phyloP scores from a whole-genome alignment of 306 rosid species.

The Adenanthera pavonina region DNA sequence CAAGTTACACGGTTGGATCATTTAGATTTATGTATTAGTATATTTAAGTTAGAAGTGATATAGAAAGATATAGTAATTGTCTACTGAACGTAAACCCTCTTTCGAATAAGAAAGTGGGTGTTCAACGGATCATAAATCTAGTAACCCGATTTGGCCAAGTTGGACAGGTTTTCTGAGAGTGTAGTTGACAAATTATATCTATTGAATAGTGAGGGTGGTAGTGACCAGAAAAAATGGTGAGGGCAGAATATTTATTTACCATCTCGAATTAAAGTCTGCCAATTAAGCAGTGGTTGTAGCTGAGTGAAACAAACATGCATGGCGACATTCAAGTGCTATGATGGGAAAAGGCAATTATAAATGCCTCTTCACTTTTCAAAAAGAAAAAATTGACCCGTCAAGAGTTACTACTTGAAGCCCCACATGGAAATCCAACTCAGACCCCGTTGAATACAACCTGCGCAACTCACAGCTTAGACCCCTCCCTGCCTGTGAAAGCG shows the following conservation, averaged over 20 bases:
- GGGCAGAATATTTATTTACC: background rate
- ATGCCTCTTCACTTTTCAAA: background rate
- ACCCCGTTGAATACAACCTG: slow-evolving; percentile 9
- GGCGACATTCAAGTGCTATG: background rate
- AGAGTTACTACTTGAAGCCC: background rate
- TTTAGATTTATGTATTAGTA: no score
- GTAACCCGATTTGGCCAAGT: background rate
- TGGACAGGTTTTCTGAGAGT: background rate
- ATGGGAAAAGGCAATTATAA: background rate
- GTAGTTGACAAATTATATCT: background rate
- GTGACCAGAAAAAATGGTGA: background rate
- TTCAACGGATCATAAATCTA: background rate
- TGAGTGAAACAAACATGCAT: background rate
- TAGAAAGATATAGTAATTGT: no score
- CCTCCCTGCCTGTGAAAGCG: slow-evolving; percentile 7
- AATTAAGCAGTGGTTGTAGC: background rate
- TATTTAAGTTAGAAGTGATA: no score
- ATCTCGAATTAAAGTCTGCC: background rate
- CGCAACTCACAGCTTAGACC: slow-evolving; percentile 20
- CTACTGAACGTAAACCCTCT: no score
- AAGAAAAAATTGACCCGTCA: background rate
- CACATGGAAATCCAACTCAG: slow-evolving; percentile 33
- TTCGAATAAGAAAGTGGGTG: no score
- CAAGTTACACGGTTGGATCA: no score
- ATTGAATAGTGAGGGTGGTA: background rate